Percentiles rank a stretch among this genome's conserved stretches.
These are phyloP conservation scores for Jatropha multifida DNA, from an alignment of 441 rosid species.

Conservation along the genomic window DNA sequence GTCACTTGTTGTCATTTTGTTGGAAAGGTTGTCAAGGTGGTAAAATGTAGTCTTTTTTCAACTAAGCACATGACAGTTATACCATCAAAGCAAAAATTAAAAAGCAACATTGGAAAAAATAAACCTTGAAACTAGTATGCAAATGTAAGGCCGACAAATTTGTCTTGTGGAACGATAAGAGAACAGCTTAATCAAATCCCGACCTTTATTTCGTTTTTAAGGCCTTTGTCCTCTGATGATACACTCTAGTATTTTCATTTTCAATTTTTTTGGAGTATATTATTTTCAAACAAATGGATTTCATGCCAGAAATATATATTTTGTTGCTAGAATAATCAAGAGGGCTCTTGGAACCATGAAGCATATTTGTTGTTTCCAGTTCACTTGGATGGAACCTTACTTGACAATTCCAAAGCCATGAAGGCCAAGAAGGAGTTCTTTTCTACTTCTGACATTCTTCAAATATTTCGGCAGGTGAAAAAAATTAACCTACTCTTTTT, in stretches of 20 bases:
- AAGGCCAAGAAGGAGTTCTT: slow-evolving; percentile 80
- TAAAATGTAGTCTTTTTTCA: neutral
- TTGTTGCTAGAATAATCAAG: slow-evolving; percentile 61
- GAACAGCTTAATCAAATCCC: neutral
- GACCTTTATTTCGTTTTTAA: neutral
- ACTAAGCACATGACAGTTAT: neutral
- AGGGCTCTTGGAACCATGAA: slow-evolving; percentile 78
- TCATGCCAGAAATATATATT: neutral
- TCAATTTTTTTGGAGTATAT: neutral
- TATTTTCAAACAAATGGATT: neutral
- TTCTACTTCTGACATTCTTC: slow-evolving; percentile 79
- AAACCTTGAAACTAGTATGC: neutral
- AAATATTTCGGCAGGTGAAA: slow-evolving; percentile 87
- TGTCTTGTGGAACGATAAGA: neutral
- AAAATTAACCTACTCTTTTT: slow-evolving; percentile 8
- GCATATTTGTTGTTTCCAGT: slow-evolving; percentile 97
- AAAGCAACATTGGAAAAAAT: neutral
- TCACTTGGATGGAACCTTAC: slow-evolving; percentile 91
- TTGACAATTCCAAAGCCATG: slow-evolving; percentile 76
- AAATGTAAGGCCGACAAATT: neutral
- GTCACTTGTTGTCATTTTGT: neutral
- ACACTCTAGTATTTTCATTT: neutral
- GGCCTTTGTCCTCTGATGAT: neutral
- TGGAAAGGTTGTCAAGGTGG: neutral
- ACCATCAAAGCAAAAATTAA: neutral